Percentiles rank a stretch among this genome's conserved stretches.
Conservation (phyloP, 495 filamentous ascomycete genomes). For the Aspergillus ostianus region DNA sequence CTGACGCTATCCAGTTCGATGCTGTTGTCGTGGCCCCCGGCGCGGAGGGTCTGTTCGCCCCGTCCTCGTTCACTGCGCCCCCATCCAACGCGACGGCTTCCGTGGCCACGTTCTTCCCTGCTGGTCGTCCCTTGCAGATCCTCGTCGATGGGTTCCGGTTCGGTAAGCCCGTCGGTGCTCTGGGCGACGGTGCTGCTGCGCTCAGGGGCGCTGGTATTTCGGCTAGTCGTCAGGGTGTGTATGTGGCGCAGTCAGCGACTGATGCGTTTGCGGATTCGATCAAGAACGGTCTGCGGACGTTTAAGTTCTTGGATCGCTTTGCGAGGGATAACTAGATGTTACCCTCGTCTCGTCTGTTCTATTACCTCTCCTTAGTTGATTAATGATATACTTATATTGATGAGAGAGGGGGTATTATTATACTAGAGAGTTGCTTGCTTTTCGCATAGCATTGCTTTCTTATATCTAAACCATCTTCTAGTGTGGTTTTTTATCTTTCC, state of each 20-base stretch:
- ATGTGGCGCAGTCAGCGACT: conserved; percentile 26
- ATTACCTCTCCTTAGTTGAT: background rate
- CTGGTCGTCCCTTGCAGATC: conserved; percentile 62
- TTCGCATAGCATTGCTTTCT: too few relatives aligned
- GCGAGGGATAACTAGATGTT: conserved; percentile 27
- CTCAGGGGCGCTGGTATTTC: conserved; percentile 44
- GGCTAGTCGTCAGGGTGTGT: conserved; percentile 50
- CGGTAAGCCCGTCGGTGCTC: conserved; percentile 68
- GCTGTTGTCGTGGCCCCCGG: conserved; percentile 62
- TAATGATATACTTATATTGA: background rate
- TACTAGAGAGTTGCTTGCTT: too few relatives aligned
- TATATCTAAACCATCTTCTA: too few relatives aligned
- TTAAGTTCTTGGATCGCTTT: conserved; percentile 59
- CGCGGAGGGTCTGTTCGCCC: conserved; percentile 52
- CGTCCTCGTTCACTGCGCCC: conserved; percentile 19
- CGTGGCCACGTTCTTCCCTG: conserved; percentile 56
- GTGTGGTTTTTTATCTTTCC: background rate
- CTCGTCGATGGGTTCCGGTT: conserved; percentile 64
- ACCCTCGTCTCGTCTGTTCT: too few relatives aligned
- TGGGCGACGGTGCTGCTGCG: conserved; percentile 48
- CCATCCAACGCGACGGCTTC: conserved; percentile 25
- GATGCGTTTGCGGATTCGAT: conserved; percentile 46
- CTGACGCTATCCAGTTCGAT: conserved; percentile 72
- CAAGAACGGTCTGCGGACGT: conserved; percentile 60
- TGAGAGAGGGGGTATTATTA: background rate